Conservation (phyloP, 2,329 filamentous ascomycete genomes). For the Cladosporium oxysporum region DNA sequence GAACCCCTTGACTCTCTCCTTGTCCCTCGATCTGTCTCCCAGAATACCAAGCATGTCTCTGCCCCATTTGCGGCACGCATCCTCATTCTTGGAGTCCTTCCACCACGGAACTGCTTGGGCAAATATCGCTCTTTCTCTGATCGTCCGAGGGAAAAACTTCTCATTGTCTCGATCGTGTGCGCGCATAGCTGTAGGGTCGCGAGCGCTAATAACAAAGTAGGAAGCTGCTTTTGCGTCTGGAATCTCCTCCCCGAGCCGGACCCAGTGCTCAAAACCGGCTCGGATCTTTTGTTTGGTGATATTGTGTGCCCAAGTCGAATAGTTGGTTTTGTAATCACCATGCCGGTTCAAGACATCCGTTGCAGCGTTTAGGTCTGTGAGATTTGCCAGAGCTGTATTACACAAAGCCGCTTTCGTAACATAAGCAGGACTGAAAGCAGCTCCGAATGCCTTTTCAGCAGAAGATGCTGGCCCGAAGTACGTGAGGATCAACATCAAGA, state of each 20-base stretch:
- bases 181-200: background rate
- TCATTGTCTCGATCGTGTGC: background rate
- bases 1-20: background rate
- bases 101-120: background rate
- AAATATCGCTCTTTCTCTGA: background rate
- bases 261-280: background rate
- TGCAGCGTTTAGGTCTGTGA: background rate
- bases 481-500: background rate
- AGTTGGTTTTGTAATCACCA: background rate
- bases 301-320: background rate
- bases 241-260: background rate
- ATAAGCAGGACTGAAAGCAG: background rate
- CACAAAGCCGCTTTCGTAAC: background rate
- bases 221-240: background rate
- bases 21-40: background rate
- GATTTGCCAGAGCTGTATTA: background rate
- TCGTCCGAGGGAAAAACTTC: background rate
- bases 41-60: background rate
- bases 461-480: background rate
- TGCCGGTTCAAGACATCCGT: background rate
- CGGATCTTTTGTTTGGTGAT: background rate
- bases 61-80: background rate
- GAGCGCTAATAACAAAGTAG: background rate
- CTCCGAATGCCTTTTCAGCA: background rate
- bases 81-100: background rate